Evolutionary conservation across 148 eudicot species (phyloP).

Genomic region (Rhododendron ferrugineum): DNA sequence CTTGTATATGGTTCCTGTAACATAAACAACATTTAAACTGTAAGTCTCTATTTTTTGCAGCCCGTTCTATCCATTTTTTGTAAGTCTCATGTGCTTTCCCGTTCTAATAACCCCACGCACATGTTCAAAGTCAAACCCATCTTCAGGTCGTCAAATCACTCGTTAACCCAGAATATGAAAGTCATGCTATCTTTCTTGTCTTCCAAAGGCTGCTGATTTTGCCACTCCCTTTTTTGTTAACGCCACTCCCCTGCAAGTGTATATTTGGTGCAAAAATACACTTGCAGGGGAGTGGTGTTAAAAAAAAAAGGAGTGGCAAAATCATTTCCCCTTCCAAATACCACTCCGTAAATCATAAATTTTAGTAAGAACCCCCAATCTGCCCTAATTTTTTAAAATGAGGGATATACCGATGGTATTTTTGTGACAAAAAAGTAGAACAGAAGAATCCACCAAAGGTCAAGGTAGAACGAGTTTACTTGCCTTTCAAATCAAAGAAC

Average conservation of each 20-base stretch:
- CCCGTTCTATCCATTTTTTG: neutral
- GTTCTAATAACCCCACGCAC: neutral
- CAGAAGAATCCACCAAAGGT: neutral
- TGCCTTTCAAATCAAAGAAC: conserved; percentile 89
- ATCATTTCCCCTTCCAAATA: too few relatives aligned
- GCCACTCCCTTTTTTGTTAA: too few relatives aligned
- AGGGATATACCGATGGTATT: neutral
- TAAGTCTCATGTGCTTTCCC: neutral
- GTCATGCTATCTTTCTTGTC: neutral
- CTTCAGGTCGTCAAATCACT: neutral
- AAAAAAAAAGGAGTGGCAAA: too few relatives aligned
- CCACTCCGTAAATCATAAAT: neutral
- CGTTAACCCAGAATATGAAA: neutral
- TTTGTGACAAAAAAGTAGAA: neutral
- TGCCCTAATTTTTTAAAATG: neutral
- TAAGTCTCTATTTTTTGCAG: neutral
- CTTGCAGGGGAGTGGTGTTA: too few relatives aligned
- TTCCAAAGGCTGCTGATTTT: too few relatives aligned
- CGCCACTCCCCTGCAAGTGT: too few relatives aligned
- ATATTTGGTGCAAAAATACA: too few relatives aligned
- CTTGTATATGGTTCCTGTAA: conserved; percentile 92
- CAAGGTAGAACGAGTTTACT: neutral
- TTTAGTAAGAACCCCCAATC: neutral
- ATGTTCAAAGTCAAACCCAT: neutral
- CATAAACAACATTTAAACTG: conserved; percentile 9